A percentile compares a stretch with the other conserved stretches of the same genome.
phyloP scores from a whole-genome alignment of 306 rosid species.

The Prunus mongolica region DNA sequence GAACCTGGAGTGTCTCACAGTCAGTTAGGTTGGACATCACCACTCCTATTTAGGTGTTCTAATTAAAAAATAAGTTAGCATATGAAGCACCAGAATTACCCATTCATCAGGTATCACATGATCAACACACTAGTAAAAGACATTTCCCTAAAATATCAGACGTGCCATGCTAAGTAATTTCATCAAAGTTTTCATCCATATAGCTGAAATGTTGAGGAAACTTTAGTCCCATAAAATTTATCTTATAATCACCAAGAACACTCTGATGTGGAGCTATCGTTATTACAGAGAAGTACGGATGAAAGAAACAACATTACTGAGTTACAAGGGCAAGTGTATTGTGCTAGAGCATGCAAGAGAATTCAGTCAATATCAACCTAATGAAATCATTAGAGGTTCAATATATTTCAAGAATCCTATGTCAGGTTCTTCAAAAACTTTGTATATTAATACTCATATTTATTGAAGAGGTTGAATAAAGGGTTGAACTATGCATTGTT shows the following conservation, averaged over 20 bases:
- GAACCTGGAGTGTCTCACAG: conserved; percentile 2
- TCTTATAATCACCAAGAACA: neutral
- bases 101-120: neutral
- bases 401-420: neutral
- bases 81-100: neutral
- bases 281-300: neutral
- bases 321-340: neutral
- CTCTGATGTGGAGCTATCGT: neutral
- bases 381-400: neutral
- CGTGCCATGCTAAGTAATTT: neutral
- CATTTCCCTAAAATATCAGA: neutral
- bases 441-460: neutral
- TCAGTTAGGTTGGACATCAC: neutral
- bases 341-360: neutral
- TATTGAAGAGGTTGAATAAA: neutral
- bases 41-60: neutral
- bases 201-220: neutral
- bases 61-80: neutral
- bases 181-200: neutral
- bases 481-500: neutral
- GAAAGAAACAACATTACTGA: neutral
- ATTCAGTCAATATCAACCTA: neutral
- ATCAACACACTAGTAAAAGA: neutral
- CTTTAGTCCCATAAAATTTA: neutral
- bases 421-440: neutral